A percentile compares a stretch with the other conserved stretches of the same genome.
These are phyloP conservation scores for Cladosporium phlei DNA, from an alignment of 2,329 filamentous ascomycete genomes.

Conservation along the genomic window DNA sequence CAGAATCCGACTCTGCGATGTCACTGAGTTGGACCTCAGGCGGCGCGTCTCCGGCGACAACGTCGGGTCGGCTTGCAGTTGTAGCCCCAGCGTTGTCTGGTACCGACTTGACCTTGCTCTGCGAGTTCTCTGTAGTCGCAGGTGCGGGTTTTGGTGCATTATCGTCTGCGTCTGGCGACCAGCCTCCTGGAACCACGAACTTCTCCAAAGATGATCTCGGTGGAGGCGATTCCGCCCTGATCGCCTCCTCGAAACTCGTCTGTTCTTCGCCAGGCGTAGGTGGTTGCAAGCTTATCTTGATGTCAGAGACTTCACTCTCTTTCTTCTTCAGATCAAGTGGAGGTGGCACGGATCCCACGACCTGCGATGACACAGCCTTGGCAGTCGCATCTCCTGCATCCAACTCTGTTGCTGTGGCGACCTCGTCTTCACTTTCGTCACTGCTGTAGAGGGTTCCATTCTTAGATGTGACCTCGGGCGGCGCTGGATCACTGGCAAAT, in stretches of 20 bases:
- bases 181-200: conserved; percentile 27
- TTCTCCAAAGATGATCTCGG: conserved; percentile 19
- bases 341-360: neutral
- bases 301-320: conserved; percentile 25
- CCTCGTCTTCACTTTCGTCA: conserved; percentile 40
- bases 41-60: neutral
- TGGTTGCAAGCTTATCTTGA: conserved; percentile 29
- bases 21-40: conserved; percentile 5
- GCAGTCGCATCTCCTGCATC: conserved; percentile 2
- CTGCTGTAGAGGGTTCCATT: conserved; percentile 62
- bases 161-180: conserved; percentile 17
- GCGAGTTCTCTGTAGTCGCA: neutral
- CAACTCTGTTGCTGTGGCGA: conserved; percentile 11
- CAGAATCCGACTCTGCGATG: conserved; percentile 30
- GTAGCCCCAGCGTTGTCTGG: neutral
- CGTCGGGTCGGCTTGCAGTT: neutral
- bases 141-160: neutral
- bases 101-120: neutral
- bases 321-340: neutral
- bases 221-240: conserved; percentile 7
- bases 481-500: conserved; percentile 58
- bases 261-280: conserved; percentile 33
- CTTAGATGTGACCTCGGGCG: conserved; percentile 65
- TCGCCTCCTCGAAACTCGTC: conserved; percentile 17
- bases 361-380: conserved; percentile 2